Evolutionary conservation across 306 rosid genomes (phyloP), one percentile per base, ranked within the genome.

Genomic region (Geum urbanum): DNA sequence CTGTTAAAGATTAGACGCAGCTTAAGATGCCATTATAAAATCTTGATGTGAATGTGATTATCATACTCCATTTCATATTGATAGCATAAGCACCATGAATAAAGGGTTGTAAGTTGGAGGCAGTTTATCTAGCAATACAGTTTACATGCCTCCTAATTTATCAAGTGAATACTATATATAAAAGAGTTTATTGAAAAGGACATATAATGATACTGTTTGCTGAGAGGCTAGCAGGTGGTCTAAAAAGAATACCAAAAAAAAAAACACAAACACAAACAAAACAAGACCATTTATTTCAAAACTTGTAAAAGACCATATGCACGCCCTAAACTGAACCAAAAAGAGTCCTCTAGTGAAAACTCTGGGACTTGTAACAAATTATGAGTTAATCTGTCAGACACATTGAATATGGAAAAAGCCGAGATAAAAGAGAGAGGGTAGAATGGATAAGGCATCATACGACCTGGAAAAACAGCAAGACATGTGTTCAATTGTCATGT

Each of bases 1-100:
- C 37, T 32, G 37, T 32, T 32, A 2, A 32, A 32, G 37, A 32
- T 32, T 40, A 39, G 9, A 61, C 27, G 18, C 27, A 61, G 14
- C 66, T 41, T 39, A 16, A 6, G 48, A 39, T 16, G 66, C 16
- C 15, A 40, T 2, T 40, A 61, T 37, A 61, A 39, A 39, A 55
- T 55, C 39, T 60, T 58, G 5, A 16, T 40, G 43, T 37, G 64
- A 59, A 61, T 61, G 15, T 61, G 66, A 37, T 61, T 40, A 37
- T 22, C 20, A 61, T 47, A 61, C 5, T 35, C 27, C 46, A 4
- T 60, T 20, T 60, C 43, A 15, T 39, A 39, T 39, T 39, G 46
- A 60, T 8, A 39, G 46, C 66, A 37, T 3, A 55, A 20, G 39
- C 16, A 4, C 15, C 61, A 22, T 22, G 61, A 14, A 55, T 55